phyloP scores from a whole-genome alignment of 2,329 filamentous ascomycete genomes.

The Byssochlamys sp. region DNA sequence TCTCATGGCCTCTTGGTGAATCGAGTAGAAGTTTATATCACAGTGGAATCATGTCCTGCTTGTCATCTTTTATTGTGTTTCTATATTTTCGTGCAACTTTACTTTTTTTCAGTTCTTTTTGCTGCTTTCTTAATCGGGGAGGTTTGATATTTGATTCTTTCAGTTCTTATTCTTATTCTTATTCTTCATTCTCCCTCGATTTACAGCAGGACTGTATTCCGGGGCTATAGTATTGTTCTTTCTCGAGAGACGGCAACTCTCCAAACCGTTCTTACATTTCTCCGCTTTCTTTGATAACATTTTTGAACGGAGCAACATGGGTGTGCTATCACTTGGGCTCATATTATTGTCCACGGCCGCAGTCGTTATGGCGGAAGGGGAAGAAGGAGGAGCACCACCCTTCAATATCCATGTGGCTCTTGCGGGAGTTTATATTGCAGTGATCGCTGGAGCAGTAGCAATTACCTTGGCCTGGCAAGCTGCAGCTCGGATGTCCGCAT shows the following conservation, averaged over 20 bases:
- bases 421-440: background rate
- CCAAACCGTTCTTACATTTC: background rate
- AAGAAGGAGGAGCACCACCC: background rate
- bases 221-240: background rate
- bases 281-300: background rate
- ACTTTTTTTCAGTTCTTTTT: background rate
- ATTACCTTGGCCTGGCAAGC: background rate
- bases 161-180: background rate
- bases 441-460: background rate
- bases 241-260: background rate
- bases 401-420: background rate
- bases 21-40: background rate
- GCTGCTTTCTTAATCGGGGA: background rate
- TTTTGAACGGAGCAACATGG: background rate
- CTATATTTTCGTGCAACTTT: background rate
- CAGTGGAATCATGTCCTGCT: background rate
- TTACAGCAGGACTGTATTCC: background rate
- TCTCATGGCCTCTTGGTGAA: background rate
- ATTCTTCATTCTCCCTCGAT: background rate
- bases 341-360: background rate
- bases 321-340: background rate
- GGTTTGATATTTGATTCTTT: background rate
- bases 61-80: background rate
- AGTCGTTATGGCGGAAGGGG: background rate
- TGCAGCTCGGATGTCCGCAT: background rate